phyloP scores from a whole-genome alignment of 108 stramenopile species.

The Cyclotella kingstonii region DNA sequence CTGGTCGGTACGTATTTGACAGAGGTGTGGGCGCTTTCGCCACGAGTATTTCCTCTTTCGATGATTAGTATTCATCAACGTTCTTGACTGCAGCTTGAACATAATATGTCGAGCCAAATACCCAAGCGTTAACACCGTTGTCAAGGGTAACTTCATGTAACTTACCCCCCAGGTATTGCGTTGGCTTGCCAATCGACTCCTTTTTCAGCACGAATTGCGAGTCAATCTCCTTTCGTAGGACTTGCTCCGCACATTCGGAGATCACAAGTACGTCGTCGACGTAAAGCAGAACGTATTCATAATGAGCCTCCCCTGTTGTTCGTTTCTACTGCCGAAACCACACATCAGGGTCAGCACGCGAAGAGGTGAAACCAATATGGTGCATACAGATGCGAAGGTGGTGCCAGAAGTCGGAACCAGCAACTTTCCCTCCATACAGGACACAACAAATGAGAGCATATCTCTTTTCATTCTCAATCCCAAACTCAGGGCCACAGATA shows the following conservation, averaged over 20 bases:
- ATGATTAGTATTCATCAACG: conserved; percentile 11
- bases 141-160: conserved; percentile 29
- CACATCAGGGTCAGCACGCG: conserved; percentile 47
- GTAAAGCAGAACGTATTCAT: conserved; percentile 41
- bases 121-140: conserved; percentile 47
- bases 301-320: conserved; percentile 25
- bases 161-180: conserved; percentile 49
- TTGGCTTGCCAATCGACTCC: conserved; percentile 44
- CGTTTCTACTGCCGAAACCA: conserved; percentile 21
- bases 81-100: conserved; percentile 38
- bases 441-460: conserved; percentile 43
- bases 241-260: neutral
- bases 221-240: conserved; percentile 29
- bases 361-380: no score
- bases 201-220: conserved; percentile 43
- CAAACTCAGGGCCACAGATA: conserved; percentile 47
- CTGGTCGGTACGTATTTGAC: conserved; percentile 23
- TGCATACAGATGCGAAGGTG: conserved; percentile 37
- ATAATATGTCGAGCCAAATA: conserved; percentile 45
- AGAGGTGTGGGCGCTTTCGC: conserved; percentile 20
- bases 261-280: conserved; percentile 33
- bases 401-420: conserved; percentile 44
- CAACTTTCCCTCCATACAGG: conserved; percentile 51
- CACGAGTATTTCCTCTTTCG: conserved; percentile 8
- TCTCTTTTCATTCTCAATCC: conserved; percentile 39